These are phyloP conservation scores for Phytophthora pisi DNA, from an alignment of 352 stramenopile genomes.

Conservation along the genomic window DNA sequence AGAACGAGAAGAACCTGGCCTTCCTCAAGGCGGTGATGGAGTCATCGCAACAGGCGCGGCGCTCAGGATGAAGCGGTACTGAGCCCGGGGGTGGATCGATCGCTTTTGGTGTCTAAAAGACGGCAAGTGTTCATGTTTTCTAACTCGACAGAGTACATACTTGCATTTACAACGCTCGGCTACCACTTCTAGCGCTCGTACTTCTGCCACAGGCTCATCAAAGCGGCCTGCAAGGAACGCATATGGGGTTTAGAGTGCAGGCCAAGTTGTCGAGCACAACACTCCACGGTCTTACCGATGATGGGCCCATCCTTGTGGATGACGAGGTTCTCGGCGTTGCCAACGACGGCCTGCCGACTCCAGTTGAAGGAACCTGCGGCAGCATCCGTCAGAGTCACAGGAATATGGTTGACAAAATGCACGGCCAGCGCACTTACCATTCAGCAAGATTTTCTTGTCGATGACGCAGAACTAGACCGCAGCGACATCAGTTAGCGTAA, in stretches of 20 bases:
- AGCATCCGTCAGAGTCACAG: neutral
- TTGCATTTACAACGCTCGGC: no score
- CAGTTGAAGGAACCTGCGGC: slow-evolving; percentile 70
- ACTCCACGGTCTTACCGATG: slow-evolving; percentile 39
- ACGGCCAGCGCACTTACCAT: slow-evolving; percentile 36
- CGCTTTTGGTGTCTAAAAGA: no score
- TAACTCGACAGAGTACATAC: no score
- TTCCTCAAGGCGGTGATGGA: slow-evolving; percentile 43
- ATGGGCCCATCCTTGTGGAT: slow-evolving; percentile 57
- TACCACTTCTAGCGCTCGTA: slow-evolving; percentile 44
- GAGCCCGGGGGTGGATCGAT: no score
- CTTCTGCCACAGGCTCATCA: slow-evolving; percentile 59
- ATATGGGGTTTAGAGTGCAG: slow-evolving; percentile 8
- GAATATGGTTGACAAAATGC: neutral
- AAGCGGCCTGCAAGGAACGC: slow-evolving; percentile 43
- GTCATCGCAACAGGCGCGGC: slow-evolving; percentile 26
- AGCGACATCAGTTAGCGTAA: slow-evolving; percentile 3
- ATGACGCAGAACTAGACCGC: slow-evolving; percentile 69
- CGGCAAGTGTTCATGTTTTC: no score
- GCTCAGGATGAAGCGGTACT: slow-evolving; percentile 4
- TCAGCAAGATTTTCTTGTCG: slow-evolving; percentile 62
- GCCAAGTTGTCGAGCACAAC: neutral
- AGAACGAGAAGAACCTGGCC: slow-evolving; percentile 42
- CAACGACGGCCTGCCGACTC: slow-evolving; percentile 69
- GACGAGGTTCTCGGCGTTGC: slow-evolving; percentile 72